Conservation (phyloP, 2,329 filamentous ascomycete species). For the Colletotrichum orbiculare region DNA sequence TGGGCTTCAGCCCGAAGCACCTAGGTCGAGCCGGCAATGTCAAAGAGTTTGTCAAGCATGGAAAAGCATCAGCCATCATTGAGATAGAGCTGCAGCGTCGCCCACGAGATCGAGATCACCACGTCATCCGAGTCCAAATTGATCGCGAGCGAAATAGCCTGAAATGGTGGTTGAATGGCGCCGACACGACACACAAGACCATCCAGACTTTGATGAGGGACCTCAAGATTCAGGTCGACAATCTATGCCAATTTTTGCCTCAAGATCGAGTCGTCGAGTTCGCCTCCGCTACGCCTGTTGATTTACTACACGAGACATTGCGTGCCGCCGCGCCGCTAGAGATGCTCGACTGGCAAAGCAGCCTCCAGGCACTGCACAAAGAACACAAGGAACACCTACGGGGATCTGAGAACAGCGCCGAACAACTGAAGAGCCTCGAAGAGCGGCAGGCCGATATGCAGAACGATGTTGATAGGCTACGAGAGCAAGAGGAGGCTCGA, state of each 20-base stretch:
- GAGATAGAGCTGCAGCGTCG: conserved; percentile 88
- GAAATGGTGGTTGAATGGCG: conserved; percentile 81
- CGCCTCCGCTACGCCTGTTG: conserved; percentile 82
- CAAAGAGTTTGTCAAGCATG: conserved; percentile 94
- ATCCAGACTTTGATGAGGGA: conserved; percentile 75
- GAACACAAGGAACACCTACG: conserved; percentile 74
- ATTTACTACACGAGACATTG: conserved; percentile 86
- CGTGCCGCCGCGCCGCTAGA: conserved; percentile 86
- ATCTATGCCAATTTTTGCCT: conserved; percentile 95
- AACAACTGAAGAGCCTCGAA: conserved; percentile 75
- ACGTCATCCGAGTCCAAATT: conserved; percentile 80
- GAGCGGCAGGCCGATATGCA: conserved; percentile 79
- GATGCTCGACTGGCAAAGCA: conserved; percentile 81
- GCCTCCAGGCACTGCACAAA: conserved; percentile 77
- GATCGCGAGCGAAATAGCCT: conserved; percentile 84
- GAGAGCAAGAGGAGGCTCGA: conserved; percentile 77
- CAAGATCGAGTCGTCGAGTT: conserved; percentile 98
- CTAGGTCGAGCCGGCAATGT: conserved; percentile 87
- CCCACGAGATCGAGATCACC: conserved; percentile 70
- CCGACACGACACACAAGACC: conserved; percentile 68
- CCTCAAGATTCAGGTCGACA: conserved; percentile 95
- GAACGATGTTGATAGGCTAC: conserved; percentile 84
- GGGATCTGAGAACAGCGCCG: conserved; percentile 67
- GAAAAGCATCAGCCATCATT: conserved; percentile 79
- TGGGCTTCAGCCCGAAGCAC: conserved; percentile 85